Conservation (phyloP, 148 eudicot genomes). For the Diospyros kaki region DNA sequence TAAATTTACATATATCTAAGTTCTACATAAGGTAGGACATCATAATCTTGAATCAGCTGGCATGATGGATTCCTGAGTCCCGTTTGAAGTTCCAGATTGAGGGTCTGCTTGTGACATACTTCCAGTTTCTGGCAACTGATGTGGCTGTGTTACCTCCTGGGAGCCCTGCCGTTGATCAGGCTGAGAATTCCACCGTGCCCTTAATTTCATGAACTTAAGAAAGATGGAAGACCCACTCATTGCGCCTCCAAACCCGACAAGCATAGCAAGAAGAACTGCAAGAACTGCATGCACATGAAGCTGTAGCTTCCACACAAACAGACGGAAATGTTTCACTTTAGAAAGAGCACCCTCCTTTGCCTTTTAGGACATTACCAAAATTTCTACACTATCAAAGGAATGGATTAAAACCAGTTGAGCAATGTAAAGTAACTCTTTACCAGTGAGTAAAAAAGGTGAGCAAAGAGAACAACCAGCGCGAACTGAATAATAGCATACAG, state of each 20-base stretch:
- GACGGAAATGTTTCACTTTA: background rate
- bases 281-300: conserved; percentile 65
- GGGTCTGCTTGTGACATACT: conserved; percentile 12
- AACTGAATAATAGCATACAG: conserved; percentile 76
- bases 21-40: background rate
- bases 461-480: conserved; percentile 57
- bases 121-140: conserved; percentile 22
- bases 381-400: background rate
- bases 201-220: conserved; percentile 40
- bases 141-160: conserved; percentile 18
- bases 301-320: conserved; percentile 32
- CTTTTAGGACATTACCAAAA: background rate
- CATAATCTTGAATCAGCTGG: conserved; percentile 4
- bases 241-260: conserved; percentile 75
- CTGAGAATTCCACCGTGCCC: conserved; percentile 28
- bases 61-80: background rate
- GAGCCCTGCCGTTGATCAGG: conserved; percentile 23
- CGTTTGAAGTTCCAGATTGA: conserved; percentile 2
- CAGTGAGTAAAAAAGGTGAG: conserved; percentile 66
- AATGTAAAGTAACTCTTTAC: conserved; percentile 35
- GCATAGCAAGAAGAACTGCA: conserved; percentile 71
- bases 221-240: conserved; percentile 66
- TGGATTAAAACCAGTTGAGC: background rate
- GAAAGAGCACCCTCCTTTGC: background rate
- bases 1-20: background rate